Evolutionary conservation across 179 eudicot genomes (phyloP).

Genomic region (Dionaea muscipula): DNA sequence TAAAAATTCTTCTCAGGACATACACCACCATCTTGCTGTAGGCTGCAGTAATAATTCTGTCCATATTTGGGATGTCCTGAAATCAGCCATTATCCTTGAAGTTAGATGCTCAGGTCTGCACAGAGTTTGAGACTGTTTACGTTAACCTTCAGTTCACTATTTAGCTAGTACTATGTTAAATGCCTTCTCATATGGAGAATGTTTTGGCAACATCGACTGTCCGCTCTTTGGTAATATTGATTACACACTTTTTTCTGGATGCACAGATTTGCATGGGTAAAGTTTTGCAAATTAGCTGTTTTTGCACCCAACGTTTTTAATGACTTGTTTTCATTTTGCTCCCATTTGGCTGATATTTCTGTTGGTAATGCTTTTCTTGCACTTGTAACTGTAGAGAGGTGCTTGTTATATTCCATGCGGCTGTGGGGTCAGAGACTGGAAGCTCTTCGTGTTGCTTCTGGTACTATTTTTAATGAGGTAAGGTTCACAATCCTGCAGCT

Average conservation of each 20-base stretch:
- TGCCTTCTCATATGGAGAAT: neutral
- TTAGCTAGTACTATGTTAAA: neutral
- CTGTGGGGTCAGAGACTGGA: constrained; percentile 50
- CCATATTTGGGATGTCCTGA: constrained; percentile 48
- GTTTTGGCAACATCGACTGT: too few relatives aligned
- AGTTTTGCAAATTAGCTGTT: too few relatives aligned
- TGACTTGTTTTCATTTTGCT: too few relatives aligned
- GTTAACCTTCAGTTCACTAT: neutral
- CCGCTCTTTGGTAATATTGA: too few relatives aligned
- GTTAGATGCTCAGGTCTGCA: constrained; percentile 54
- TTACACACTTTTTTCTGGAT: too few relatives aligned
- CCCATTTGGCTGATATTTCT: too few relatives aligned
- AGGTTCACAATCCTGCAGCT: neutral
- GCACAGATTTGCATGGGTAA: too few relatives aligned
- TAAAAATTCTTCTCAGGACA: constrained; percentile 18
- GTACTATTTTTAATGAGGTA: constrained; percentile 92
- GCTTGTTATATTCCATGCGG: constrained; percentile 87
- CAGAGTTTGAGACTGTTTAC: neutral
- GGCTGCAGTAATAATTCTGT: constrained; percentile 84
- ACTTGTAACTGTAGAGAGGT: constrained; percentile 43
- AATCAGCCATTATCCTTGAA: constrained; percentile 19
- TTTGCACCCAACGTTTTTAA: too few relatives aligned
- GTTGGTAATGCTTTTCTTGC: neutral
- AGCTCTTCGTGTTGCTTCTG: constrained; percentile 64
- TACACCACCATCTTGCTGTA: constrained; percentile 43